These are phyloP conservation scores for Magnaporthiopsis incrustans DNA, from an alignment of 2,329 filamentous ascomycete species.

Conservation along the genomic window DNA sequence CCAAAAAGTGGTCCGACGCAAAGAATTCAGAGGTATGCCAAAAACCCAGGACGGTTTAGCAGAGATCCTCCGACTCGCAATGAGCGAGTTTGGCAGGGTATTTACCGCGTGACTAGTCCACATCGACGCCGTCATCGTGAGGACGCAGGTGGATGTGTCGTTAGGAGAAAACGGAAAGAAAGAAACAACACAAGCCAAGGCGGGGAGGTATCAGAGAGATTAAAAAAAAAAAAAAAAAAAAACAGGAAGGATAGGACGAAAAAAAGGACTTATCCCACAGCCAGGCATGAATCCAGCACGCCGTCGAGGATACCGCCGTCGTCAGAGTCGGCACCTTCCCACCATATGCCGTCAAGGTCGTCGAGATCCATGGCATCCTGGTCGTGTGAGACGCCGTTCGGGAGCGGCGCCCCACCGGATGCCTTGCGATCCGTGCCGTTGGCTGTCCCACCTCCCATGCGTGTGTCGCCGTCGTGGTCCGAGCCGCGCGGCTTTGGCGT, in stretches of 20 bases:
- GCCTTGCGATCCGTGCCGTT: constrained; percentile 26
- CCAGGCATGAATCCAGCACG: constrained; percentile 49
- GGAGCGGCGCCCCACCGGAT: constrained; percentile 17
- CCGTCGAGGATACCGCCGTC: constrained; percentile 46
- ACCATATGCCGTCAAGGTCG: constrained; percentile 46
- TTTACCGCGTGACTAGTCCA: background rate
- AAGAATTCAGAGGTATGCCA: background rate
- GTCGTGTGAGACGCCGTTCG: constrained; percentile 38
- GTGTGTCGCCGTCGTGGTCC: constrained; percentile 20
- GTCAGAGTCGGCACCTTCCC: constrained; percentile 50
- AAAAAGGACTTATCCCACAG: constrained; percentile 27
- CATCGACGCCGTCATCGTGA: background rate
- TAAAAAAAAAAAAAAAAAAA: background rate
- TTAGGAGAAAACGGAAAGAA: background rate
- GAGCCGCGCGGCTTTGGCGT: background rate
- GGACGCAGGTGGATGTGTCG: background rate
- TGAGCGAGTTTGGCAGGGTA: background rate
- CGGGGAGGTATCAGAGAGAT: background rate
- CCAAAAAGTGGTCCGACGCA: background rate
- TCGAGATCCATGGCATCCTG: constrained; percentile 54
- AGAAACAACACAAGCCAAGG: background rate
- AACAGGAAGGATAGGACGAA: background rate
- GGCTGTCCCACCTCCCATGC: constrained; percentile 21
- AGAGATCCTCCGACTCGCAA: background rate
- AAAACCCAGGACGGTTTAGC: background rate